A percentile compares a stretch with the other conserved stretches of the same genome.
These are phyloP conservation scores for Cornus suecica DNA, from an alignment of 148 eudicot species.

Conservation along the genomic window DNA sequence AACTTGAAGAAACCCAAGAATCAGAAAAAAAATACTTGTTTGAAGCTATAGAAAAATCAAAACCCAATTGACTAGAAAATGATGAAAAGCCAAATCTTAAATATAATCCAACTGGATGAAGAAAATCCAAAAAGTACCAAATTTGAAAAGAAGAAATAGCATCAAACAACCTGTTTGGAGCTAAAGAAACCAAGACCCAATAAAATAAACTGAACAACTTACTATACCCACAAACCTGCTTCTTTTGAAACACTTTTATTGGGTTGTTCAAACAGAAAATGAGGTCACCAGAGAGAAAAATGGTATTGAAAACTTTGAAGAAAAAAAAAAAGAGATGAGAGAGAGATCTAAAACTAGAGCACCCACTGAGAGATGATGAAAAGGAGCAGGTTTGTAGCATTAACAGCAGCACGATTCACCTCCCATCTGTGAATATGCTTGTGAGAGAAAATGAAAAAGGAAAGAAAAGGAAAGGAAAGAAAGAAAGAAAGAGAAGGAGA, in stretches of 20 bases:
- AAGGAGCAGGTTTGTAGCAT: slow-evolving; percentile 34
- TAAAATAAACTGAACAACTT: neutral
- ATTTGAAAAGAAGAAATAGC: neutral
- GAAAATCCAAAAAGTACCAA: neutral
- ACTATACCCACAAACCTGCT: slow-evolving; percentile 6
- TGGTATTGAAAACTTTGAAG: neutral
- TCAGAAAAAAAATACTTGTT: neutral
- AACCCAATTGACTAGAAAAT: no score
- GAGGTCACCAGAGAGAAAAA: slow-evolving; percentile 1
- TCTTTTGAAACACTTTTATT: neutral
- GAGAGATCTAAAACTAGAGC: slow-evolving; percentile 20
- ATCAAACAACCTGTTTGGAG: neutral
- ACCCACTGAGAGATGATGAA: slow-evolving; percentile 53
- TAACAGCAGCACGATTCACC: slow-evolving; percentile 21
- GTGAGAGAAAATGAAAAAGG: slow-evolving; percentile 22
- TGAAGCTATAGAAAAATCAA: no score
- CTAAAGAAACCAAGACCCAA: slow-evolving; percentile 7
- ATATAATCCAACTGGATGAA: neutral
- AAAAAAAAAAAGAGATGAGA: neutral
- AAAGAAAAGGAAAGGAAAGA: slow-evolving; percentile 16
- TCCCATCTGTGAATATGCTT: slow-evolving; percentile 27
- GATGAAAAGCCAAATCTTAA: neutral
- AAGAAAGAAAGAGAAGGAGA: no score
- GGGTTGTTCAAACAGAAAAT: slow-evolving; percentile 8
- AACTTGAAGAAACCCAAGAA: neutral